Percentiles rank a stretch among this genome's conserved stretches.
These are phyloP conservation scores for Macrophomina phaseolina DNA, from an alignment of 2,329 filamentous ascomycete genomes.

Conservation along the genomic window DNA sequence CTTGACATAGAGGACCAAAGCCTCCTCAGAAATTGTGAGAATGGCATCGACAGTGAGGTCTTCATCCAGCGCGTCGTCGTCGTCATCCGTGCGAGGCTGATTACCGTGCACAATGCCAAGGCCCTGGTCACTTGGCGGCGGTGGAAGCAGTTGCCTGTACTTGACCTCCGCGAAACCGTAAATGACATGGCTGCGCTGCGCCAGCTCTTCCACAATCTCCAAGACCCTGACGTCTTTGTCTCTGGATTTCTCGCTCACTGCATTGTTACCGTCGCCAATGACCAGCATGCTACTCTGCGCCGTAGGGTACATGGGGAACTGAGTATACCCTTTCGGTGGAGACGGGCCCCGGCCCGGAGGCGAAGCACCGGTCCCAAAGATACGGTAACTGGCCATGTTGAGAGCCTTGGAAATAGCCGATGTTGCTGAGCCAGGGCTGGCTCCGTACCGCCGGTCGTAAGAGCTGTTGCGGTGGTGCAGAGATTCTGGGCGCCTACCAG, in stretches of 20 bases:
- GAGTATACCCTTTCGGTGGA: constrained; percentile 75
- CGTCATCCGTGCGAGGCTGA: constrained; percentile 54
- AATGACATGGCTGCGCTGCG: constrained; percentile 91
- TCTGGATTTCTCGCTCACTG: constrained; percentile 55
- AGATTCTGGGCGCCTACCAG: constrained; percentile 67
- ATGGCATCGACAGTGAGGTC: constrained; percentile 85
- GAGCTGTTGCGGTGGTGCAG: constrained; percentile 76
- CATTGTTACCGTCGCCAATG: constrained; percentile 66
- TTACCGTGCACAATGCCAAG: constrained; percentile 59
- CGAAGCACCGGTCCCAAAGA: constrained; percentile 74
- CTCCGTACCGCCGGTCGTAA: constrained; percentile 79
- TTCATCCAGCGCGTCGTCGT: constrained; percentile 68
- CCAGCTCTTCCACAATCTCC: constrained; percentile 86
- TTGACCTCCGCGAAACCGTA: constrained; percentile 99
- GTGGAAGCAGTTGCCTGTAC: constrained; percentile 92
- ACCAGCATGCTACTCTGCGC: constrained; percentile 69
- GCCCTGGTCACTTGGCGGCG: constrained; percentile 76
- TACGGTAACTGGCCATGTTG: constrained; percentile 82
- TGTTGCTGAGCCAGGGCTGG: constrained; percentile 76
- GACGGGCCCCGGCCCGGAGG: constrained; percentile 68
- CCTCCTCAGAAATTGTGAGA: constrained; percentile 88
- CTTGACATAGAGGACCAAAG: constrained; percentile 94
- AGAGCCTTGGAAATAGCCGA: constrained; percentile 95
- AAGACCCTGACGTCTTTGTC: constrained; percentile 84
- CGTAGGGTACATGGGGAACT: constrained; percentile 84